phyloP scores from a whole-genome alignment of 1,139 yeast species.

The Magnusiomyces sp. region DNA sequence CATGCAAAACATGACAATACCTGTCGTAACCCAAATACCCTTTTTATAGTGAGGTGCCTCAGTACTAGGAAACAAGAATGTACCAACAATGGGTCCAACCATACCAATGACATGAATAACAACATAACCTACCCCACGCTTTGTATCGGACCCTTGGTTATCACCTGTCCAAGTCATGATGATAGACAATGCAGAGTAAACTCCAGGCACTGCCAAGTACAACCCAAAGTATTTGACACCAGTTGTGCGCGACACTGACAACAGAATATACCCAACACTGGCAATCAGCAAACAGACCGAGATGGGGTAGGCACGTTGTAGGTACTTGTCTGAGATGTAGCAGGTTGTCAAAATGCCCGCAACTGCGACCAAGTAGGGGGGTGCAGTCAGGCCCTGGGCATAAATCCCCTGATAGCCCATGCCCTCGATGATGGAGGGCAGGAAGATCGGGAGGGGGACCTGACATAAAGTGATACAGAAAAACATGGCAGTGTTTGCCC shows the following conservation, averaged over 20 bases:
- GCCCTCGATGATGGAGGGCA: constrained; percentile 24
- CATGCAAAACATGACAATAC: constrained; percentile 19
- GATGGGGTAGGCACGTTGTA: constrained; percentile 24
- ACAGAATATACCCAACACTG: constrained; percentile 27
- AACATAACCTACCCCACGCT: constrained; percentile 26
- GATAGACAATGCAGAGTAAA: constrained; percentile 27
- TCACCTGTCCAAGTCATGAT: constrained; percentile 29
- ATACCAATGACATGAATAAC: constrained; percentile 29
- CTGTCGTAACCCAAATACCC: constrained; percentile 27
- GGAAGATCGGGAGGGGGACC: constrained; percentile 25
- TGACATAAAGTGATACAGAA: constrained; percentile 28
- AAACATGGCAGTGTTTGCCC: constrained; percentile 17
- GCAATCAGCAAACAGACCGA: constrained; percentile 21
- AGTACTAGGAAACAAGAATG: constrained; percentile 26
- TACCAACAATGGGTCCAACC: constrained; percentile 30
- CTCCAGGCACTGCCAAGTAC: constrained; percentile 28
- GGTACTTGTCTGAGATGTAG: constrained; percentile 21
- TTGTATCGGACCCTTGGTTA: constrained; percentile 29
- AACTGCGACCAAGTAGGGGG: constrained; percentile 23
- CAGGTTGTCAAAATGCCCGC: constrained; percentile 18
- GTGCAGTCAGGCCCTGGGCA: constrained; percentile 26
- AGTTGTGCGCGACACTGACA: constrained; percentile 21
- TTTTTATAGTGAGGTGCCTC: constrained; percentile 26
- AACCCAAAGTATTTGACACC: constrained; percentile 28
- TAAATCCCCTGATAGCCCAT: constrained; percentile 24